A percentile compares a stretch with the other conserved stretches of the same genome.
phyloP scores from a whole-genome alignment of 768 basidiomycete species.

The Collybia nuda region DNA sequence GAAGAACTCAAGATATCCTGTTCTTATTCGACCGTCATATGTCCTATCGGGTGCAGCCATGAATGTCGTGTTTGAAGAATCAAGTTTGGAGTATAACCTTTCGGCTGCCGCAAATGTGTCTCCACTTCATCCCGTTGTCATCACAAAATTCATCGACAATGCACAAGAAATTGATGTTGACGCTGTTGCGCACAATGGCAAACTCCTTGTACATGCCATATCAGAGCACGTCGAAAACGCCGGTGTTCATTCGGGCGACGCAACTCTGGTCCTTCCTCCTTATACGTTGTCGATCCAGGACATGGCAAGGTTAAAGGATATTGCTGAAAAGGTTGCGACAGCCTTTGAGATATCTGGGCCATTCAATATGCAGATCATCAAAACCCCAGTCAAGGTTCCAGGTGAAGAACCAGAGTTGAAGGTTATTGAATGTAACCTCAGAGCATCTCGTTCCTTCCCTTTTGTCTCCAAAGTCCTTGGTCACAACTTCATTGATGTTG shows the following conservation, averaged over 20 bases:
- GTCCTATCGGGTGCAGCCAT: constrained; percentile 98
- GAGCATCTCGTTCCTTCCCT: constrained; percentile 97
- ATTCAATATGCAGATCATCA: constrained; percentile 99
- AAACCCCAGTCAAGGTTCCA: constrained; percentile 58
- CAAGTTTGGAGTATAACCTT: constrained; percentile 86
- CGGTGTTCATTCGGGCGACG: constrained; percentile 98
- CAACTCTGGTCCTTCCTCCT: constrained; percentile 95
- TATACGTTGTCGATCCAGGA: constrained; percentile 76
- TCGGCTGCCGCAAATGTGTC: constrained; percentile 97
- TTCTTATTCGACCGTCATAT: constrained; percentile 97
- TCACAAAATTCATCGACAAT: constrained; percentile 98
- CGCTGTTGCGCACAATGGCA: constrained; percentile 91
- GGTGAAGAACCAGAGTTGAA: constrained; percentile 71
- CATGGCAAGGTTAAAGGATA: constrained; percentile 86
- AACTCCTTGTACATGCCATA: constrained; percentile 90
- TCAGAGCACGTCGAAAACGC: constrained; percentile 99
- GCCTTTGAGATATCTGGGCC: constrained; percentile 98
- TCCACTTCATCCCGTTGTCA: constrained; percentile 95
- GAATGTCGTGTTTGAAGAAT: constrained; percentile 97
- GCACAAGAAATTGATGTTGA: constrained; percentile 99
- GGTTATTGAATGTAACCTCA: constrained; percentile 98
- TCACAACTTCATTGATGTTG: constrained; percentile 95
- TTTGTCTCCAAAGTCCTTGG: constrained; percentile 99
- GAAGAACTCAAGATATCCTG: constrained; percentile 72
- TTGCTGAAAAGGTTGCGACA: constrained; percentile 91